Evolutionary conservation across 257 asterid species (phyloP), one percentile per base, ranked within the genome.

Genomic region (Gentiana straminea): DNA sequence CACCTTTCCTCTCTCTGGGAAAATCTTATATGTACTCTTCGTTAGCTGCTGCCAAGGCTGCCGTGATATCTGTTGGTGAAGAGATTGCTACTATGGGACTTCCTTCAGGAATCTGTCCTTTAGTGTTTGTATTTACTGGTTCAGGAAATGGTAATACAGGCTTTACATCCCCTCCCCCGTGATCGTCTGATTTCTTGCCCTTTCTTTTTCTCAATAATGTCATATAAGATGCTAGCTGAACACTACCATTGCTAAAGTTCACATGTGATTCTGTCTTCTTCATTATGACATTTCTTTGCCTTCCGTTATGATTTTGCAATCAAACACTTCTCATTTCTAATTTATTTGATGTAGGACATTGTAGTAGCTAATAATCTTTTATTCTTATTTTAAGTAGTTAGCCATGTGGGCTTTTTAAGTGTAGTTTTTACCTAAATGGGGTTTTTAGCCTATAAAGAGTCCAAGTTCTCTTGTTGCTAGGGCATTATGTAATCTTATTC

Each of bases 11-110:
- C 51, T 84, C 96, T 13, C 62, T 91, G 63, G 96, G 96, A 47
- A 64, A 84, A 57, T 91, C 96, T 15, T 91, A 87, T 78, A 91
- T 87, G 98, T 91, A 91, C 74, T 80, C 93, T 67, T 91, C 98
- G 41, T 66, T 91, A 79, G 96, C 95, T 69, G 76, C 87, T 69
- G 98, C 98, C 49, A 91, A 91, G 77, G 92, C 98, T 52, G 98
- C 98, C 0, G 86, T 91, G 13, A 91, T 91, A 57, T 79, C 98
- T 35, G 84, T 87, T 45, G 96, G 98, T 33, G 98, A 91, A 81
- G 98, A 91, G 79, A 87, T 91, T 69, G 89, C 94, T n/a, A 69
- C 93, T 8, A 70, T 71, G 81, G 96, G 98, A 58, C 90, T 91
- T 61, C 90, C 96, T 32, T 65, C 84, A 8, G 81, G 79, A 71